Evolutionary conservation across 169 alveolate genomes (phyloP).

Genomic region (Haemoproteus tartakovskyi): DNA sequence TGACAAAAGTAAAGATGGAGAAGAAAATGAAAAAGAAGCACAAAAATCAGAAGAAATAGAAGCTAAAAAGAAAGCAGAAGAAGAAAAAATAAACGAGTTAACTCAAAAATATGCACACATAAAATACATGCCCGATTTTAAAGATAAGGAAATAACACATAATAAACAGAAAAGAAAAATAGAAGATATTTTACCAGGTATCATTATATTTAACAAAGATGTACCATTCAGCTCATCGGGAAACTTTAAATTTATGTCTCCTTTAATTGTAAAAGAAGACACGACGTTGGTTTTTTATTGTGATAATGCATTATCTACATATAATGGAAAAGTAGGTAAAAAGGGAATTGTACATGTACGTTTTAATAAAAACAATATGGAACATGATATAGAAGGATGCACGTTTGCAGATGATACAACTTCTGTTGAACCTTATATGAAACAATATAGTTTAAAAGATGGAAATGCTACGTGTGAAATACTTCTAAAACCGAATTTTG

Average conservation of each 20-base stretch:
- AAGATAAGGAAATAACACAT: conserved; percentile 25
- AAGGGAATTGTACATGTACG: conserved; percentile 16
- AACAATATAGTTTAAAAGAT: background rate
- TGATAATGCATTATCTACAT: conserved; percentile 19
- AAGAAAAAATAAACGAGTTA: too few relatives aligned
- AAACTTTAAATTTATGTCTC: conserved; percentile 18
- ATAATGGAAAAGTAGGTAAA: conserved; percentile 6
- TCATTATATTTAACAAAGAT: conserved; percentile 17
- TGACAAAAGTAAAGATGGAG: too few relatives aligned
- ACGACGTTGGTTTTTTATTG: conserved; percentile 15
- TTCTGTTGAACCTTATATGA: conserved; percentile 7
- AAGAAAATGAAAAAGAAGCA: too few relatives aligned
- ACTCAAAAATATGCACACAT: conserved; percentile 32
- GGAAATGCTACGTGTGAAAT: conserved; percentile 16
- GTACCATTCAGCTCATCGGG: conserved; percentile 23
- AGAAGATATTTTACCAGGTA: conserved; percentile 48
- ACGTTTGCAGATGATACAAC: conserved; percentile 34
- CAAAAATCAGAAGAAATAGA: too few relatives aligned
- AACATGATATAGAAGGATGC: conserved; percentile 22
- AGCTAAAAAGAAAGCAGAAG: background rate
- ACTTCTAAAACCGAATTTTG: conserved; percentile 15
- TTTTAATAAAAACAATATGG: conserved; percentile 3
- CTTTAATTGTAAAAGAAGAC: conserved; percentile 21
- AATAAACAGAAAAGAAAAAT: conserved; percentile 1
- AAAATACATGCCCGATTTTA: conserved; percentile 27